These are phyloP conservation scores for Colletotrichum musicola DNA, from an alignment of 2,329 filamentous ascomycete species.

Conservation along the genomic window DNA sequence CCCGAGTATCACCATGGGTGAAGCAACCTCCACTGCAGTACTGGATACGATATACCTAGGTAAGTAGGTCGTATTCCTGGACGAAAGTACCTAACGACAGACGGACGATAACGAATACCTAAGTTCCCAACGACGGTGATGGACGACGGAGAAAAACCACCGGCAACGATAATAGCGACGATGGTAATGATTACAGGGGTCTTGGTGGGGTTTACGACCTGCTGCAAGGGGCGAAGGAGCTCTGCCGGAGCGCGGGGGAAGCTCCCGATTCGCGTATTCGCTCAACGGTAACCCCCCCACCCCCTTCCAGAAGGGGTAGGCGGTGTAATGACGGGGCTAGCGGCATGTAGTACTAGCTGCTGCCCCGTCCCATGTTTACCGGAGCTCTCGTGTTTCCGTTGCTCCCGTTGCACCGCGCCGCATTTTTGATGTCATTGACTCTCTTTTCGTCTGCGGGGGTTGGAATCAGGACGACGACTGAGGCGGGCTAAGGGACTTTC, in stretches of 20 bases:
- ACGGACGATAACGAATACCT: no score
- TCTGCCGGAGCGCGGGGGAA: not conserved
- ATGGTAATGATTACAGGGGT: not conserved
- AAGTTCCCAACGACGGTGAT: no score
- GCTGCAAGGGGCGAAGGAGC: constrained; percentile 14
- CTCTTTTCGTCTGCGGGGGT: not conserved
- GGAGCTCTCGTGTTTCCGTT: not conserved
- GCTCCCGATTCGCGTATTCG: constrained; percentile 4
- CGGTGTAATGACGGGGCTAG: not conserved
- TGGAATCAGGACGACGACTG: not conserved
- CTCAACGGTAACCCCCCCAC: not conserved
- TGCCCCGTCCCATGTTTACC: constrained; percentile 9
- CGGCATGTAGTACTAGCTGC: no score
- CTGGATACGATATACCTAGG: no score
- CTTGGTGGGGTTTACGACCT: not conserved
- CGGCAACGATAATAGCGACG: not conserved
- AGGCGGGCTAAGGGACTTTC: not conserved
- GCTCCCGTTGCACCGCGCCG: not conserved
- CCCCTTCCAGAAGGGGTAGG: not conserved
- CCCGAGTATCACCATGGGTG: no score
- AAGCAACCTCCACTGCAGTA: no score
- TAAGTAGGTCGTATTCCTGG: no score
- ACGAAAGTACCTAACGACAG: no score
- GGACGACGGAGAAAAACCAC: no score
- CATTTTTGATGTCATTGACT: constrained; percentile 22